Percentiles rank a stretch among this genome's conserved stretches.
phyloP scores from a whole-genome alignment of 768 basidiomycete genomes.

The Boletus reticuloceps region DNA sequence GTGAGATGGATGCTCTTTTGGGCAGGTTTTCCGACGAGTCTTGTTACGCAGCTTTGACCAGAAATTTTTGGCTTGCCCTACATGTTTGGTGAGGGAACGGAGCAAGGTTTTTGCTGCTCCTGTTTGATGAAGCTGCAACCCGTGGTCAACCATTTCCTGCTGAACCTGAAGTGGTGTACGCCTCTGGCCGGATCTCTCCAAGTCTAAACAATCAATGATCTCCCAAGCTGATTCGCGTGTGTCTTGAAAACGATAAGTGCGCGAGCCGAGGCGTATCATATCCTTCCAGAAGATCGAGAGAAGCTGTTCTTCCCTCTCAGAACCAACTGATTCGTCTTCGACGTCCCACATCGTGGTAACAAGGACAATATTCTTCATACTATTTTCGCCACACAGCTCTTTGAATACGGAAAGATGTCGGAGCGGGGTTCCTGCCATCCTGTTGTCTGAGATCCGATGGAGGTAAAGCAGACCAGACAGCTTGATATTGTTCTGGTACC shows the following conservation, averaged over 20 bases:
- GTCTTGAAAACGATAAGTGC: too few relatives aligned
- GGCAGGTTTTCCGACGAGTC: neutral
- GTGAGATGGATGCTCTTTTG: neutral
- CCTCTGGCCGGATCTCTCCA: neutral
- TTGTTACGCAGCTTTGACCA: slow-evolving; percentile 4
- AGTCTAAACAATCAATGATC: slow-evolving; percentile 1
- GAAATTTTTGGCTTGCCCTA: slow-evolving; percentile 3
- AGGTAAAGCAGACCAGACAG: too few relatives aligned
- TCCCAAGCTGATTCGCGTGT: too few relatives aligned
- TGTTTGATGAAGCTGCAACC: slow-evolving; percentile 7
- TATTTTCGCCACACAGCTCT: slow-evolving; percentile 10
- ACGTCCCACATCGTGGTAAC: slow-evolving; percentile 17
- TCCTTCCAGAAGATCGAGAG: too few relatives aligned
- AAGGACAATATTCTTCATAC: slow-evolving; percentile 14
- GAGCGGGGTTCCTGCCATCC: slow-evolving; percentile 9
- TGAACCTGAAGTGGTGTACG: slow-evolving; percentile 13
- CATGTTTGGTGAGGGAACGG: neutral
- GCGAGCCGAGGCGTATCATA: too few relatives aligned
- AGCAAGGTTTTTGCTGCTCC: slow-evolving; percentile 16
- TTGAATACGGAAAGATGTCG: neutral
- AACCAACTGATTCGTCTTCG: too few relatives aligned
- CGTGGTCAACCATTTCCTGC: slow-evolving; percentile 15
- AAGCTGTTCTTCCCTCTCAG: too few relatives aligned
- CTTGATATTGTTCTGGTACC: too few relatives aligned
- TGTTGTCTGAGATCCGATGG: too few relatives aligned